Evolutionary conservation across 257 asterid genomes (phyloP), one percentile per base, ranked within the genome.

Genomic region (Thymus quinquecostatus): DNA sequence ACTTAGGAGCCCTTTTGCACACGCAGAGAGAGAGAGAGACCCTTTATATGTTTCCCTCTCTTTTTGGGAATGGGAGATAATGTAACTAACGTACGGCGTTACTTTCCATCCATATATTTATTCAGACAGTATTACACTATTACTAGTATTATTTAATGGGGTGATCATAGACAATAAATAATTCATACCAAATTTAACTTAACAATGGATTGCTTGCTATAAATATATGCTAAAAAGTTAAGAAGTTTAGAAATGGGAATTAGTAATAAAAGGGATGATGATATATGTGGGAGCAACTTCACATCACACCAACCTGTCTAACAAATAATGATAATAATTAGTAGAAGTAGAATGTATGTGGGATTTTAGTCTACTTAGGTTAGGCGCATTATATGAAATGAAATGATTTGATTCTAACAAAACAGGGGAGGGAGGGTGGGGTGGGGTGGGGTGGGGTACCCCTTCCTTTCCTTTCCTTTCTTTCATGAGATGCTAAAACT

Each of bases 401-500:
- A 60, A 33, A 44, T 45, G 8, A 28, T 59, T 74, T 53, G 38
- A 8, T 44, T 51, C 64, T 29, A 12, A 34, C 7, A 13, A 59
- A 2, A 58, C 48, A 66, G 5, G 66, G 33, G 59, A 5, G 40
- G 29, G 77, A n/a, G n/a, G n/a, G n/a, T n/a, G n/a, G n/a, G n/a
- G n/a, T 45, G 75, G 75, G 76, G 68, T 21, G 34, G 36, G 36
- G 27, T 7, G 28, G 14, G 36, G 36, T 33, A 41, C 8, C 36
- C 45, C n/a, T n/a, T n/a, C n/a, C n/a, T n/a, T n/a, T n/a, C n/a
- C n/a, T 32, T 41, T 6, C 12, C 28, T 58, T 36, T 27, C 33
- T 13, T 44, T 67, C 62, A 68, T 58, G 68, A 50, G 56, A 65
- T 60, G 43, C 65, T 58, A 60, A 71, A 80, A 63, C n/a, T n/a